Evolutionary conservation across 345 rosid species (phyloP).

Genomic region (Syzygium aromaticum): DNA sequence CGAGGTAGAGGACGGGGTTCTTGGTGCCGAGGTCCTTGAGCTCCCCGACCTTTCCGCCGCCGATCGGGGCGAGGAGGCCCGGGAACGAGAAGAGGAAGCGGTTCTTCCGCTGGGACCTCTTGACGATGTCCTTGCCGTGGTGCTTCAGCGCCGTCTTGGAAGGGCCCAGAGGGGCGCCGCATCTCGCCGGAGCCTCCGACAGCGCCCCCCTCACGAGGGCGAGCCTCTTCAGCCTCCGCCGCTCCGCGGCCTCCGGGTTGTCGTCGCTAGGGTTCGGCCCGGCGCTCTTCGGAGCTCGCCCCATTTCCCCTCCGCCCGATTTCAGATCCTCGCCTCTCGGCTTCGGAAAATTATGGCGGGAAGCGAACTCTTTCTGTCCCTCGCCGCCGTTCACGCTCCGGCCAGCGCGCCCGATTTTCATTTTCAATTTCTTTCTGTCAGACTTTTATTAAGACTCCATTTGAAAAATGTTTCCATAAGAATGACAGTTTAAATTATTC

Average conservation of each 20-base stretch:
- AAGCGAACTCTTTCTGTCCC: neutral
- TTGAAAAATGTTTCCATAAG: no score
- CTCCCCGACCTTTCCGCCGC: slow-evolving; percentile 77
- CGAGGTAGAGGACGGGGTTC: slow-evolving; percentile 83
- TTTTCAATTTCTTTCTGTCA: neutral
- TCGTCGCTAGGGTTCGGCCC: neutral
- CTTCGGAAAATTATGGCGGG: neutral
- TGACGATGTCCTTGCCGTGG: slow-evolving; percentile 68
- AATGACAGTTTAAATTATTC: no score
- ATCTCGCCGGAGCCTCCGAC: slow-evolving; percentile 33
- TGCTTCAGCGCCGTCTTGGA: slow-evolving; percentile 61
- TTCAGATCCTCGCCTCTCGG: neutral
- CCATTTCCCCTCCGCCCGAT: neutral
- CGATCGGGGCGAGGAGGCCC: slow-evolving; percentile 51
- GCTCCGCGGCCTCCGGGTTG: slow-evolving; percentile 35
- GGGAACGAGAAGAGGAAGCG: slow-evolving; percentile 74
- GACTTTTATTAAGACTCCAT: no score
- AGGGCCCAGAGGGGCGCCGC: slow-evolving; percentile 31
- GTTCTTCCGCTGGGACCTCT: slow-evolving; percentile 76
- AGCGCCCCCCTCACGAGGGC: slow-evolving; percentile 36
- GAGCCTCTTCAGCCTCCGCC: slow-evolving; percentile 40
- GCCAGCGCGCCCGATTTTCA: neutral
- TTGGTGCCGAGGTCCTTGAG: slow-evolving; percentile 68
- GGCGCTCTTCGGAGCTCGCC: neutral
- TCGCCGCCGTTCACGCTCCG: neutral